phyloP scores from a whole-genome alignment of 176 grass and related monocot genomes.

The Areca catechu region DNA sequence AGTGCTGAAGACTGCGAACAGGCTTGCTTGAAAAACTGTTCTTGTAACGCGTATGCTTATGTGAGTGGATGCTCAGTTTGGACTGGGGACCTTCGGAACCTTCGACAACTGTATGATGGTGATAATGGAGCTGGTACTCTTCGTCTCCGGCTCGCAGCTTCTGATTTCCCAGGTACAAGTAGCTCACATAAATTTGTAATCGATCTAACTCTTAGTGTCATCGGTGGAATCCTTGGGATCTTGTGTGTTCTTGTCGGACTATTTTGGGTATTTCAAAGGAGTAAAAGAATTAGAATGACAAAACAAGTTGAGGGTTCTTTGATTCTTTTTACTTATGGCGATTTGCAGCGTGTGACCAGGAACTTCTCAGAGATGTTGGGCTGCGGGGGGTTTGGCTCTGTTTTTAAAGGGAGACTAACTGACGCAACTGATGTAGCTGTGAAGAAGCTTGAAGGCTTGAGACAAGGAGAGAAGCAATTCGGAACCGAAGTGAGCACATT shows the following conservation, averaged over 20 bases:
- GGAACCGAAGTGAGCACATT: too few relatives aligned
- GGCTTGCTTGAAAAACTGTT: conserved; percentile 37
- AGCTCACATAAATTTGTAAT: conserved; percentile 1
- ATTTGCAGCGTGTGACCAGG: conserved; percentile 17
- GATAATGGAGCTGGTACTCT: conserved; percentile 17
- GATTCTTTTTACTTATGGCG: conserved; percentile 14
- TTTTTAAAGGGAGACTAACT: too few relatives aligned
- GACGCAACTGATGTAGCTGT: too few relatives aligned
- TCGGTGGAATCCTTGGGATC: neutral
- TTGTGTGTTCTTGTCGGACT: neutral
- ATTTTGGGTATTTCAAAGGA: neutral
- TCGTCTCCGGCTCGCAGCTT: conserved; percentile 14
- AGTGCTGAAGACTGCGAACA: conserved; percentile 12
- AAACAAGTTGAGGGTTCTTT: conserved; percentile 1
- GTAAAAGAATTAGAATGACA: neutral
- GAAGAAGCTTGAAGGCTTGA: too few relatives aligned
- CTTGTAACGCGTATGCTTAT: conserved; percentile 27
- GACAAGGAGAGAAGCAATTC: too few relatives aligned
- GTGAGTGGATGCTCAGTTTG: conserved; percentile 18
- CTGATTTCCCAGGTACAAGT: conserved; percentile 7
- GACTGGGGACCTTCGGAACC: conserved; percentile 8
- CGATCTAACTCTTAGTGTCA: too few relatives aligned
- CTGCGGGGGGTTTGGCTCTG: conserved; percentile 28
- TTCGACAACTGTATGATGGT: conserved; percentile 5
- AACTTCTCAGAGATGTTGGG: conserved; percentile 34